Evolutionary conservation across 163 green algal species (phyloP).

Genomic region (Chlorella variabilis): DNA sequence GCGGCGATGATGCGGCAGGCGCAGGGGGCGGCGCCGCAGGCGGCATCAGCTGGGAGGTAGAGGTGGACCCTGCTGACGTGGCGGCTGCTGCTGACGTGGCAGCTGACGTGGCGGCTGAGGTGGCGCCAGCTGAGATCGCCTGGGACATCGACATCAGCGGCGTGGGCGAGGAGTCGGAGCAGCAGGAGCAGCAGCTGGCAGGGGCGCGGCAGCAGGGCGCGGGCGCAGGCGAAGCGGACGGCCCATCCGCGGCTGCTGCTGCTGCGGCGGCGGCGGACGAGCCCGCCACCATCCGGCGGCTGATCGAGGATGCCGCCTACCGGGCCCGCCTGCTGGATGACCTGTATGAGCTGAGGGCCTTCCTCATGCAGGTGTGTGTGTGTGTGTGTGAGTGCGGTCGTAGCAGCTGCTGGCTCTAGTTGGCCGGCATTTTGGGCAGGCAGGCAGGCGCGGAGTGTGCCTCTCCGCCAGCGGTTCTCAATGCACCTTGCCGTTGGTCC

Average conservation of each 20-base stretch:
- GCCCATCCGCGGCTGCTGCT: not conserved
- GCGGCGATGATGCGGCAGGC: conserved; percentile 11
- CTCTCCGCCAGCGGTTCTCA: too few species aligned
- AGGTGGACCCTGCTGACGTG: not conserved
- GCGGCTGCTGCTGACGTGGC: conserved; percentile 4
- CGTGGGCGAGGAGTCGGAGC: conserved; percentile 8
- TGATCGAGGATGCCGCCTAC: conserved; percentile 62
- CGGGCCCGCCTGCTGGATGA: conserved; percentile 72
- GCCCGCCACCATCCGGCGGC: conserved; percentile 24
- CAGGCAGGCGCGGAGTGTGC: too few species aligned
- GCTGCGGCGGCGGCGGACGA: not conserved
- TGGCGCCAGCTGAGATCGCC: conserved; percentile 41
- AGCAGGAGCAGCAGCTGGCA: not conserved
- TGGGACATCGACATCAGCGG: conserved; percentile 55
- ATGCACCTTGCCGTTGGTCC: too few species aligned
- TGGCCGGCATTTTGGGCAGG: too few species aligned
- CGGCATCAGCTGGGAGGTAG: conserved; percentile 38
- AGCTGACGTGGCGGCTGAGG: conserved; percentile 1
- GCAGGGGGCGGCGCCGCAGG: conserved; percentile 2
- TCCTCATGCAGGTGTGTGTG: too few species aligned
- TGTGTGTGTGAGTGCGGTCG: too few species aligned
- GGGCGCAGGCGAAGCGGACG: not conserved
- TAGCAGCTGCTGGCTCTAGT: too few species aligned
- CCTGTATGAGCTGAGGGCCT: conserved; percentile 74
- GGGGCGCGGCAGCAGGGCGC: not conserved